Base-by-base conservation (phyloP, 2,329 filamentous ascomycete species). In the Fusarium piperis region DNA sequence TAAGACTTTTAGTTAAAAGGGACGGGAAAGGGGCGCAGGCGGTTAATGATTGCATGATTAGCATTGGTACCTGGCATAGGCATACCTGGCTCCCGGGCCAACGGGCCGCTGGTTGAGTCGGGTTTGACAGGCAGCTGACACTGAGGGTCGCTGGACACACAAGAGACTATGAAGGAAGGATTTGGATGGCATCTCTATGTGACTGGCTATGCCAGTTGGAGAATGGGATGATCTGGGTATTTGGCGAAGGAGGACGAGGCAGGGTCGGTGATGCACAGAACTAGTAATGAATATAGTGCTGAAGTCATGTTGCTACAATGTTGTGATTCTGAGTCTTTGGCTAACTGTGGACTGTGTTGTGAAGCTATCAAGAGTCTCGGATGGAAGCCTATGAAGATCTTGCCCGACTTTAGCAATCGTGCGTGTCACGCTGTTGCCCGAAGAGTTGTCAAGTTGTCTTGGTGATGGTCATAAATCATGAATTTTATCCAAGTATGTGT, bases 31-130 rank as follows among this genome's bases (percentile, higher is more conserved):
- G 65, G 73, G 75, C 76, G 73, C 67, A 68, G 44, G 64, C 64
- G 77, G 74, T 80, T 80, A 78, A 80, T 77, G 78, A 80, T 74
- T 79, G 79, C 79, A 82, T 79, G 81, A 82, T 77, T 76, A 79
- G 76, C 76, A 78, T 77, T 76, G 67, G 74, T 76, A 77, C 72
- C 78, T 77, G 74, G 78, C 76, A 79, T 75, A 67, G 75, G 64
- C 71, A 73, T 46, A 59, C 62, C 59, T 69, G 64, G 69, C 71
- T 72, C 66, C 68, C 62, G 67, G 66, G 53, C 32, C 70, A 41
- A 64, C 30, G 57, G 61, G 64, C 48, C 59, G 53, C 35, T 51
- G 74, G 67, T 72, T 62, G 65, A 73, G 62, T 71, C 53, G 35
- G 61, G 64, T 62, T 62, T 61, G 33, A 62, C 20, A 33, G 55